Evolutionary conservation across 2,329 filamentous ascomycete genomes (phyloP).

Genomic region (Elsinoe ampelina): DNA sequence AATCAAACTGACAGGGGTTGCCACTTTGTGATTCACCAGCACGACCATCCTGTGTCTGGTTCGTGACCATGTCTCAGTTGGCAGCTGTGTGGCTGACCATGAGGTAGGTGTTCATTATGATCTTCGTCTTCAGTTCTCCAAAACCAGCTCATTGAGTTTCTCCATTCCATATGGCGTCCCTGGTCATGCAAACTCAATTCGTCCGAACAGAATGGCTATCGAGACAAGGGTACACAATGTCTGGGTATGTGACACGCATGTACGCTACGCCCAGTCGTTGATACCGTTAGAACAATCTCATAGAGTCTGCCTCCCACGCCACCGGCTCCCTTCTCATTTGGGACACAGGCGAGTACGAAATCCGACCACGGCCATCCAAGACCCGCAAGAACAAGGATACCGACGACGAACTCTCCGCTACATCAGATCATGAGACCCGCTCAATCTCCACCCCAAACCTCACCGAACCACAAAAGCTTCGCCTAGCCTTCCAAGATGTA

Average conservation of each 20-base stretch:
- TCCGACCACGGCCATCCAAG: slow-evolving; percentile 24
- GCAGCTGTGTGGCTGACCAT: not conserved
- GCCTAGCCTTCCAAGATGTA: slow-evolving; percentile 29
- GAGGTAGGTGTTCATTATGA: slow-evolving; percentile 42
- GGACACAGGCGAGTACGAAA: slow-evolving; percentile 37
- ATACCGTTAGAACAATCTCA: slow-evolving; percentile 32
- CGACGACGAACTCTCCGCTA: slow-evolving; percentile 27
- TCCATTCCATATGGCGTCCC: slow-evolving; percentile 37
- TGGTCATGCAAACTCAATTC: slow-evolving; percentile 32
- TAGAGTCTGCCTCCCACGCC: slow-evolving; percentile 34
- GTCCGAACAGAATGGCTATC: slow-evolving; percentile 35
- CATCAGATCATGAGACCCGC: slow-evolving; percentile 18
- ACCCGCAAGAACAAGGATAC: slow-evolving; percentile 21
- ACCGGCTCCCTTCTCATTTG: slow-evolving; percentile 38
- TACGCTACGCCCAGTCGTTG: not conserved
- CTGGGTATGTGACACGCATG: slow-evolving; percentile 25
- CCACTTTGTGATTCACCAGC: slow-evolving; percentile 61
- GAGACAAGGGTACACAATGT: slow-evolving; percentile 38
- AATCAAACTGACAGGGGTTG: slow-evolving; percentile 38
- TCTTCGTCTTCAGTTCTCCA: slow-evolving; percentile 59
- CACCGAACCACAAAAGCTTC: slow-evolving; percentile 30
- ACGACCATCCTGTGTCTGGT: slow-evolving; percentile 62
- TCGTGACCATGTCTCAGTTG: slow-evolving; percentile 17
- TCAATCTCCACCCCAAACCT: not conserved
- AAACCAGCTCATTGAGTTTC: slow-evolving; percentile 54